Evolutionary conservation across 1,284 basidiomycete genomes (phyloP).

Genomic region (Trichosporon sp.): DNA sequence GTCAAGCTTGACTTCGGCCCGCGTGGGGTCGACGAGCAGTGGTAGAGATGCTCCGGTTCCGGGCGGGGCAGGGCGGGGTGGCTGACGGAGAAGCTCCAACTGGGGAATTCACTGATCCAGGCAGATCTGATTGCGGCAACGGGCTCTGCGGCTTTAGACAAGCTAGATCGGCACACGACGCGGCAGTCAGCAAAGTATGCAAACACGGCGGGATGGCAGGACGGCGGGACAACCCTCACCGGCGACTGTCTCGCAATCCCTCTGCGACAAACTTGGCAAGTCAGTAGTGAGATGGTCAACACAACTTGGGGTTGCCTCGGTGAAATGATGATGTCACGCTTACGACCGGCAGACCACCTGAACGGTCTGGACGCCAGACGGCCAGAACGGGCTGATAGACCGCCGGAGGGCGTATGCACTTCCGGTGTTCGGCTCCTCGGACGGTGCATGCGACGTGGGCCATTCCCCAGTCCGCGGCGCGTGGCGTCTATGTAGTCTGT

Average conservation of each 20-base stretch:
- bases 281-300: too few relatives aligned
- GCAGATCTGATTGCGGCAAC: background rate
- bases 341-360: background rate
- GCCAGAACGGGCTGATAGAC: background rate
- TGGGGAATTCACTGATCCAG: background rate
- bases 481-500: background rate
- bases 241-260: too few relatives aligned
- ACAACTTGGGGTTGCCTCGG: background rate
- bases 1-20: background rate
- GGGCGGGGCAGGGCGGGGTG: too few relatives aligned
- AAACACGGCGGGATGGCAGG: too few relatives aligned
- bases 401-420: background rate
- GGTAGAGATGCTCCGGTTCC: background rate
- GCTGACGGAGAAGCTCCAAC: background rate
- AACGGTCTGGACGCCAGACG: too few relatives aligned
- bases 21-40: background rate
- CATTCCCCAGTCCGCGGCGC: background rate
- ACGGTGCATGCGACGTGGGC: background rate
- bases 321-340: constrained; percentile 10
- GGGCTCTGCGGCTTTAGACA: background rate
- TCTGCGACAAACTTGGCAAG: too few relatives aligned
- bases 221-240: too few relatives aligned
- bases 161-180: background rate
- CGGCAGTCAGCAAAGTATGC: background rate
- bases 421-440: background rate